Evolutionary conservation across 192 early-diverging fungal species (phyloP), one percentile per base, ranked within the genome.

Genomic region (Entomortierella chlamydospora): DNA sequence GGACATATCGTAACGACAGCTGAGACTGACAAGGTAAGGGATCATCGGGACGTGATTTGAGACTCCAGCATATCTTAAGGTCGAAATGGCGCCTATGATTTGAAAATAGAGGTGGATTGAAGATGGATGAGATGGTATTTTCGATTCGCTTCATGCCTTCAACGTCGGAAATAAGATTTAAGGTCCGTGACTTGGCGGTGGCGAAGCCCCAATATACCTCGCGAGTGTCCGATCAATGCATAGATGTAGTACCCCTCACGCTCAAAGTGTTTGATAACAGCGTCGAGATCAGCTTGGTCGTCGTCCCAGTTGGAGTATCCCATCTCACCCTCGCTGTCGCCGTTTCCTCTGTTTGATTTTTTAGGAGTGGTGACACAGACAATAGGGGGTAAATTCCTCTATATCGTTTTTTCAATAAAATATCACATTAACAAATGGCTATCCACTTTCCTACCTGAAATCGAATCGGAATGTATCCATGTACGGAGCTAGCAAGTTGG

Each of bases 401-500:
- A 2, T 17, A 2, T 60, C 39, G 22, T 60, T 17, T 45, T 60
- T 60, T 45, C 11, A 25, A 23, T 25, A 4, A 22, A 49, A 20
- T 12, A 51, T 30, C 15, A 30, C 41, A 29, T 22, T 17, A 55
- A 4, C 11, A 41, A 52, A 28, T 12, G 15, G 10, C 8, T 15
- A 23, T 25, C 18, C 31, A 54, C n/a, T 15, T 8, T 20, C 54
- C 23, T 70, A 79, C 76, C 76, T 45, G 51, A 85, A 85, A 61
- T 85, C 84, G 57, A 85, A 85, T 25, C 84, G 82, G 51, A 85
- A 82, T 15, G 83, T 73, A 57, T 82, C 80, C 67, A 82, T 73
- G 50, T 54, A 59, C 0, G 68, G 68, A 6, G 80, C 67, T 37
- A 82, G 61, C 25, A 30, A n/a, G 51, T 82, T 82, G 26, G 80